Percentiles rank a stretch among this genome's conserved stretches.
Evolutionary conservation across 352 stramenopile genomes (phyloP).

Genomic region (Globisporangium middletonii): DNA sequence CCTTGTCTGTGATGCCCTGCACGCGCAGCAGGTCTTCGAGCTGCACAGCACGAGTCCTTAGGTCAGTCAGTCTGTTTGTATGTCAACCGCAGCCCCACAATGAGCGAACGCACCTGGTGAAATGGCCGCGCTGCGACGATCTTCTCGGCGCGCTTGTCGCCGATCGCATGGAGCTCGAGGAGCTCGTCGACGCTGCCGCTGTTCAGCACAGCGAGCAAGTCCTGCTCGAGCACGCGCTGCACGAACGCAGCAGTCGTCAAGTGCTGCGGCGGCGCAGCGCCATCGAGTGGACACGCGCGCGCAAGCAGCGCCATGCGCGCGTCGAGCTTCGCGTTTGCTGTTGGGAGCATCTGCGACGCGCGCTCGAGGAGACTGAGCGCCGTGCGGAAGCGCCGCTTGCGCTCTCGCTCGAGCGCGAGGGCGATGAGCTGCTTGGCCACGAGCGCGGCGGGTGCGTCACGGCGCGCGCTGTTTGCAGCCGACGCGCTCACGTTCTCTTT

Average conservation of each 20-base stretch:
- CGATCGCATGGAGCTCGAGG: slow-evolving; percentile 39
- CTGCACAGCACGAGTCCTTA: slow-evolving; percentile 9
- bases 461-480: not conserved
- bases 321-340: slow-evolving; percentile 36
- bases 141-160: slow-evolving; percentile 41
- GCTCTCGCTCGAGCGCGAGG: slow-evolving; percentile 49
- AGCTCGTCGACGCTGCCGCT: slow-evolving; percentile 32
- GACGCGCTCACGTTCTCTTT: slow-evolving; percentile 11
- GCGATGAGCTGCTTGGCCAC: slow-evolving; percentile 53
- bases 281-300: slow-evolving; percentile 15
- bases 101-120: slow-evolving; percentile 18
- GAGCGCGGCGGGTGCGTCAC: slow-evolving; percentile 24
- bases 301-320: slow-evolving; percentile 35
- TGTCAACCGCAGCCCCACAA: not conserved
- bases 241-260: slow-evolving; percentile 29
- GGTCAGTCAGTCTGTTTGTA: not conserved
- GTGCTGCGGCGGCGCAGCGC: slow-evolving; percentile 30
- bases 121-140: slow-evolving; percentile 38
- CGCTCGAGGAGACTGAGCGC: slow-evolving; percentile 52
- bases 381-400: slow-evolving; percentile 23
- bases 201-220: slow-evolving; percentile 49
- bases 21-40: slow-evolving; percentile 37
- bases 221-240: slow-evolving; percentile 36
- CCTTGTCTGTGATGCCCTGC: slow-evolving; percentile 37
- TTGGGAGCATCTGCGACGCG: slow-evolving; percentile 39